A percentile compares a stretch with the other conserved stretches of the same genome.
Conservation (phyloP, 2,329 filamentous ascomycete species). For the Kalmusia sp. region DNA sequence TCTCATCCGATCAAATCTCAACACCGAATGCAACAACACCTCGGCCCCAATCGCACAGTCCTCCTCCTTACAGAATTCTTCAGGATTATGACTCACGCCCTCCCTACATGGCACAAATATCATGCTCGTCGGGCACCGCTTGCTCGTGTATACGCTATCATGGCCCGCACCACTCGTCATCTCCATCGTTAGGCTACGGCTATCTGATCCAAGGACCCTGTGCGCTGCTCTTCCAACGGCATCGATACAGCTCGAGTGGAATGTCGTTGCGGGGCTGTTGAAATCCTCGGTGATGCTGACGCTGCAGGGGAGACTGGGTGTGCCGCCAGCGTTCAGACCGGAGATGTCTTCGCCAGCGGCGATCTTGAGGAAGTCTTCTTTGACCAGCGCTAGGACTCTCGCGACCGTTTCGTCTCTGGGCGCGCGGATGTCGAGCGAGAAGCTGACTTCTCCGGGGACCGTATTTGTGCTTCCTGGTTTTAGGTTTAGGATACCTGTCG, state of each 20-base stretch:
- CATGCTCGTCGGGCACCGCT: slow-evolving; percentile 56
- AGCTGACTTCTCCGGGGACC: slow-evolving; percentile 71
- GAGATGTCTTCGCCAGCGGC: slow-evolving; percentile 64
- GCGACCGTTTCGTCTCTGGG: slow-evolving; percentile 63
- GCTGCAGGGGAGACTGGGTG: slow-evolving; percentile 58
- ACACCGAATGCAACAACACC: slow-evolving; percentile 58
- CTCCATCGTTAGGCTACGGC: slow-evolving; percentile 60
- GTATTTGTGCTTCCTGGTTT: slow-evolving; percentile 76
- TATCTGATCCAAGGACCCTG: slow-evolving; percentile 60
- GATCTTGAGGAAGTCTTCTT: slow-evolving; percentile 65
- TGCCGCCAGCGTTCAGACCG: slow-evolving; percentile 52
- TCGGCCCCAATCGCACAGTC: slow-evolving; percentile 57
- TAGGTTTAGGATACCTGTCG: slow-evolving; percentile 72
- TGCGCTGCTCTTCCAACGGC: slow-evolving; percentile 69
- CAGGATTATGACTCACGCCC: slow-evolving; percentile 57
- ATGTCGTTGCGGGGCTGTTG: slow-evolving; percentile 63
- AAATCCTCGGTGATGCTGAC: slow-evolving; percentile 69
- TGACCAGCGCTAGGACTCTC: slow-evolving; percentile 64
- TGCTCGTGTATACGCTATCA: slow-evolving; percentile 58
- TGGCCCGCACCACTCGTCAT: slow-evolving; percentile 72
- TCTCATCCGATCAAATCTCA: slow-evolving; percentile 57
- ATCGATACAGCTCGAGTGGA: slow-evolving; percentile 71
- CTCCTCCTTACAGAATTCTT: slow-evolving; percentile 54
- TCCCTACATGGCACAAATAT: slow-evolving; percentile 57
- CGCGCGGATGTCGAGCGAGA: slow-evolving; percentile 72